Evolutionary conservation across 495 filamentous ascomycete genomes (phyloP), one percentile per base, ranked within the genome.

Genomic region (Trichoderma gamsii): DNA sequence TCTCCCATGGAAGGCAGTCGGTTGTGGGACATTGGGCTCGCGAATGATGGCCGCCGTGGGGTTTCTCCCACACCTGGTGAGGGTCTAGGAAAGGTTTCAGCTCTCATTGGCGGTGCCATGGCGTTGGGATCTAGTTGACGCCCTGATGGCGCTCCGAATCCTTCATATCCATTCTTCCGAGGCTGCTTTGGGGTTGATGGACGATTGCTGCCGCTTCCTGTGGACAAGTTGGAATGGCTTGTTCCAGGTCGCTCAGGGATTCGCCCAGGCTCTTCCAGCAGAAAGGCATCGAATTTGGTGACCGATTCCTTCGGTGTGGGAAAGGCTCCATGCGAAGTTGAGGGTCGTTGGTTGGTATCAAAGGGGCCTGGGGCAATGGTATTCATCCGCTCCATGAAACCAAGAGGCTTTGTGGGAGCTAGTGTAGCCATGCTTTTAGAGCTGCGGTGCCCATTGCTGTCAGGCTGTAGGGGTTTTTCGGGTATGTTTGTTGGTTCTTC

Each of bases 311-410:
- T 66, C 8, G 16, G 21, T 8, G 44, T 21, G 3, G 65, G 65
- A 12, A 51, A 44, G 23, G 27, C 65, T 9, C 27, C 44, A 21
- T 66, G 63, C 2, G 41, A 29, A 9, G 68, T 72, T 4, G 67
- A 70, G 16, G 72, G 72, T 64, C 68, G 69, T 64, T 72, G 71
- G 63, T 74, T 77, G 16, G 80, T 71, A 70, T 85, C 85, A 71
- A 92, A 90, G 7, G 89, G 89, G 0, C 88, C 88, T 23, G 88
- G 87, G 18, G 84, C 82, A 75, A 91, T 88, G 35, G 78, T 82
- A 70, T 90, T 83, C 83, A 90, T 86, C 67, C 85, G 82, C 66
- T 86, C 80, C 73, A 88, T 70, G 71, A 83, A 71, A 41, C 76
- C 73, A 1, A 88, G 82, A 18, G 76, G 79, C 66, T 82, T 80